Evolutionary conservation across 192 early-diverging fungal genomes (phyloP).

Genomic region (Geranomyces variabilis): DNA sequence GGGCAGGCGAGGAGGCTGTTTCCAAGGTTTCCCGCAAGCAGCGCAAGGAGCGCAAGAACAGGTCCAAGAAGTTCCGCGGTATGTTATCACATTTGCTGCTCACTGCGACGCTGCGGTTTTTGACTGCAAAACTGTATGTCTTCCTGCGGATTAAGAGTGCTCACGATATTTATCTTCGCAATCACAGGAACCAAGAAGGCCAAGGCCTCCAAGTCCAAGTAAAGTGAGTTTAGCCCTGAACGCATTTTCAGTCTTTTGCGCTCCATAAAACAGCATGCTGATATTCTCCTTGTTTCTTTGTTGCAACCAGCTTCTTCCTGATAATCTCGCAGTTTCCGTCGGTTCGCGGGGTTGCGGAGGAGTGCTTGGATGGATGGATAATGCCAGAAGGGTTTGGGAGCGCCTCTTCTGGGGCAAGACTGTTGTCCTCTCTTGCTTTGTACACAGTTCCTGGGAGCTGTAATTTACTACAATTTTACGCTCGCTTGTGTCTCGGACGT

Average conservation of each 20-base stretch:
- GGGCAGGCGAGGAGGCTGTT: constrained; percentile 69
- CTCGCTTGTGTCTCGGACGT: too few relatives aligned
- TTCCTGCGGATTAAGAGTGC: too few relatives aligned
- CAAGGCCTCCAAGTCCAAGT: constrained; percentile 49
- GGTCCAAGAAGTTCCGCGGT: constrained; percentile 94
- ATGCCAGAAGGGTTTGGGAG: neutral
- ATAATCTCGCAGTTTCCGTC: too few relatives aligned
- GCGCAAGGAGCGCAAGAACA: constrained; percentile 99
- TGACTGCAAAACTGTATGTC: too few relatives aligned
- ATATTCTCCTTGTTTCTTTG: too few relatives aligned
- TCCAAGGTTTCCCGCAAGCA: constrained; percentile 89
- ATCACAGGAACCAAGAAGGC: constrained; percentile 80
- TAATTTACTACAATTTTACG: neutral
- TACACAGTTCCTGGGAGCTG: constrained; percentile 9
- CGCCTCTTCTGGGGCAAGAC: constrained; percentile 9
- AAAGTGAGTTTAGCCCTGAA: constrained; percentile 8
- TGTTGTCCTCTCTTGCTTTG: neutral
- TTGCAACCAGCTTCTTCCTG: too few relatives aligned
- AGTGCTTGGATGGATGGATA: neutral
- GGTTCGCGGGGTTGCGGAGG: too few relatives aligned
- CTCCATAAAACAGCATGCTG: too few relatives aligned
- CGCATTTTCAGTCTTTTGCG: too few relatives aligned
- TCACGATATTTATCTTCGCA: too few relatives aligned
- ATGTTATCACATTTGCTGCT: too few relatives aligned
- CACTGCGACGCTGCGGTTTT: too few relatives aligned